Evolutionary conservation across 805 yeast species (phyloP), one percentile per base, ranked within the genome.

Genomic region (Hagleromyces aurorensis): DNA sequence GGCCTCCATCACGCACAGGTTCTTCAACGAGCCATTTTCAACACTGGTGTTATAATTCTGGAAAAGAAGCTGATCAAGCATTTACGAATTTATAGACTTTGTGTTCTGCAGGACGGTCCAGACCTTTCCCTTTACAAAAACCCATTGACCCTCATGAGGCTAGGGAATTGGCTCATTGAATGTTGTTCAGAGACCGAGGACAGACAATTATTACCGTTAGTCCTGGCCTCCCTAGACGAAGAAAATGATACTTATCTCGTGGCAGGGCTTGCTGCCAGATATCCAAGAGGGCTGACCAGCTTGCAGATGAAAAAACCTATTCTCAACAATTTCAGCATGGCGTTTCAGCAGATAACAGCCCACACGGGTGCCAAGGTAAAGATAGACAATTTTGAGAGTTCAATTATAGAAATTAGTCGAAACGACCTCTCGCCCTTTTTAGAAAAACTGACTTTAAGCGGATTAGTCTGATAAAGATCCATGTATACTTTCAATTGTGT

Each of bases 301-400:
- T 24, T 42, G 10, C 43, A 41, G 11, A 43, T 52, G 9, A 61
- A 54, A 25, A 65, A 66, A 18, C 68, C 76, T 1, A 57, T 76
- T 19, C 59, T 78, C 29, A 89, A 91, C 51, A 78, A 84, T 6
- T 91, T 91, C 50, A 87, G 95, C 25, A 72, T 79, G 34, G 94
- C 94, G 19, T 91, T 91, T 55, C 96, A 85, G 54, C 80, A 78
- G 41, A 83, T 87, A 16, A 91, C 96, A 1, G 68, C 67, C 25
- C 72, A 72, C 13, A 81, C 94, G 5, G 89, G 86, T 23, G 96
- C 96, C 3, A 76, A 81, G 44, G 86, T 86, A 12, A 70, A 89
- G 46, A 81, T 91, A 38, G 97, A 91, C 54, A 85, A 94, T 48
- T 91, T 91, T 58, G 97, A 91, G 52, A 82, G 94, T 40, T 76